Conservation (phyloP, 805 yeast species). For the Candida saitoana region DNA sequence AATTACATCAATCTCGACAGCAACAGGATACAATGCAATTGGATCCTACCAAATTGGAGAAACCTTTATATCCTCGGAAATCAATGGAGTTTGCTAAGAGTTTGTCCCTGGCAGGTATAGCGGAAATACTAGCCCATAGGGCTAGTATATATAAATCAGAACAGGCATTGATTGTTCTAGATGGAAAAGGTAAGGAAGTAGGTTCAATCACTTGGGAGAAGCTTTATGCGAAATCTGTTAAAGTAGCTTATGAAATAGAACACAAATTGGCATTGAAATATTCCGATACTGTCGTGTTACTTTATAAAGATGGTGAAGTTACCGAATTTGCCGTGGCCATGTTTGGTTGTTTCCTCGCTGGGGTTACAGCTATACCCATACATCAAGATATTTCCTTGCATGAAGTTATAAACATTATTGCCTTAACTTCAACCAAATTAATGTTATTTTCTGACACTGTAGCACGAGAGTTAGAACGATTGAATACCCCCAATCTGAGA, state of each 20-base stretch:
- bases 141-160: conserved; percentile 61
- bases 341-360: conserved; percentile 89
- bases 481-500: conserved; percentile 38
- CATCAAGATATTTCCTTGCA: conserved; percentile 64
- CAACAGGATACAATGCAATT: conserved; percentile 19
- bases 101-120: conserved; percentile 43
- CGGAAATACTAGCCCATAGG: conserved; percentile 68
- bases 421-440: conserved; percentile 68
- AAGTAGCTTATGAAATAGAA: conserved; percentile 77
- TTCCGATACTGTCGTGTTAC: conserved; percentile 77
- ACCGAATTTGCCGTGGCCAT: conserved; percentile 83
- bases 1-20: conserved; percentile 31
- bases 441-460: conserved; percentile 80
- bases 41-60: conserved; percentile 42
- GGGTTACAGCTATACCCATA: conserved; percentile 91
- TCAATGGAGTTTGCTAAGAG: conserved; percentile 18
- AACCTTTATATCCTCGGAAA: conserved; percentile 62
- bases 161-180: conserved; percentile 68
- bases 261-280: conserved; percentile 70
- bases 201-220: conserved; percentile 85
- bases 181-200: conserved; percentile 76
- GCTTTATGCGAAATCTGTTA: conserved; percentile 74
- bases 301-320: conserved; percentile 80
- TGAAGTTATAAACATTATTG: conserved; percentile 71
- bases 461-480: conserved; percentile 66